Evolutionary conservation across 345 rosid species (phyloP).

Genomic region (Corymbia maculata): DNA sequence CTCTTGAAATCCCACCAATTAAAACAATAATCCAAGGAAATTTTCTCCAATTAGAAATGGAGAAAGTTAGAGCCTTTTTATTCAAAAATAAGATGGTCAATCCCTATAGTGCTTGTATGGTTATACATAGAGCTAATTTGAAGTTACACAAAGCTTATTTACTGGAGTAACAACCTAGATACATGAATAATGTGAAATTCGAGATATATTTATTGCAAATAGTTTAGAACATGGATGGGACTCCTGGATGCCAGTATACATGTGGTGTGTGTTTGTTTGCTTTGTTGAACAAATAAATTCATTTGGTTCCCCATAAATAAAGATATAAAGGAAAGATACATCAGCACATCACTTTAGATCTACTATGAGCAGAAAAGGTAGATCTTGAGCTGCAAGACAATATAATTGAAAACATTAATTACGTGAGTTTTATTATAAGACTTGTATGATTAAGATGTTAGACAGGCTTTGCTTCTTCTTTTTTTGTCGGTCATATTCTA

Average conservation of each 20-base stretch:
- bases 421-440: not conserved
- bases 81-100: not conserved
- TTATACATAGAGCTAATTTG: not conserved
- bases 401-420: too few species aligned
- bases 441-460: not conserved
- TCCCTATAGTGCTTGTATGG: not conserved
- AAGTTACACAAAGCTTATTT: not conserved
- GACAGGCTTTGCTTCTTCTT: too few species aligned
- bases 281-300: too few species aligned
- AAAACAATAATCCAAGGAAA: not conserved
- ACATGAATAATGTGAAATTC: not conserved
- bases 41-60: not conserved
- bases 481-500: too few species aligned
- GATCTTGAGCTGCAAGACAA: not conserved
- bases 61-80: not conserved
- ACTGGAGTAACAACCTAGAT: not conserved
- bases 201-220: not conserved
- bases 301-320: too few species aligned
- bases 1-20: not conserved
- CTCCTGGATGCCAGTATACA: not conserved
- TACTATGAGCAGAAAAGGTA: too few species aligned
- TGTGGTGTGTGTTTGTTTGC: not conserved
- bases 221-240: not conserved
- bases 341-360: too few species aligned
- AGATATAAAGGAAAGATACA: too few species aligned